Percentiles rank a stretch among this genome's conserved stretches.
Evolutionary conservation across 805 yeast genomes (phyloP).

Genomic region (Candida methanosorbosa): DNA sequence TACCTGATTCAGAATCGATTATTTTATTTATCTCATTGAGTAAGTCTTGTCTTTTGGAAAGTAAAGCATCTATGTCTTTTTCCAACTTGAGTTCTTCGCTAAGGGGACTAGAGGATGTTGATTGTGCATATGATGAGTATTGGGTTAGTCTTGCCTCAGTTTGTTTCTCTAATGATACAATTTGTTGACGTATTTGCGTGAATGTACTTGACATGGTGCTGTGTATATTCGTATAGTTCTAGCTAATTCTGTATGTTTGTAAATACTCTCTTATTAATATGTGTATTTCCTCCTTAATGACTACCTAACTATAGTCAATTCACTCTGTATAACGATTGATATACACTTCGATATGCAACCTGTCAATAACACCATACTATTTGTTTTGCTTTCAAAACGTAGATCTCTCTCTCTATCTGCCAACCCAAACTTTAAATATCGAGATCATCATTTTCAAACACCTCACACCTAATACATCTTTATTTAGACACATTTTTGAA

Average conservation of each 20-base stretch:
- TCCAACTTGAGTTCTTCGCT: slow-evolving; percentile 39
- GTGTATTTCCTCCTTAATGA: not conserved
- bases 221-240: not conserved
- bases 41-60: slow-evolving; percentile 35
- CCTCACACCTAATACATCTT: too few relatives aligned
- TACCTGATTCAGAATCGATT: slow-evolving; percentile 40
- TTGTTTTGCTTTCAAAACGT: too few relatives aligned
- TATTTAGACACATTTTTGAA: too few relatives aligned
- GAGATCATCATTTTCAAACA: too few relatives aligned
- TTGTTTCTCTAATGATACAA: slow-evolving; percentile 62
- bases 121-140: slow-evolving; percentile 46
- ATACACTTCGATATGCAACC: too few relatives aligned
- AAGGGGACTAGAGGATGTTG: slow-evolving; percentile 38
- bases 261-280: not conserved
- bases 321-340: too few relatives aligned
- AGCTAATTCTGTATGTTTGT: not conserved
- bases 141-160: slow-evolving; percentile 44
- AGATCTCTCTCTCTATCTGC: too few relatives aligned
- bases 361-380: too few relatives aligned
- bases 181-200: slow-evolving; percentile 59
- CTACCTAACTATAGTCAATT: too few relatives aligned
- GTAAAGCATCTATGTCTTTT: slow-evolving; percentile 38
- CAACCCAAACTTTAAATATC: too few relatives aligned
- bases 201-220: slow-evolving; percentile 34
- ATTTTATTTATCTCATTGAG: slow-evolving; percentile 43